Conservation (phyloP, 2,329 filamentous ascomycete genomes). For the Blastomyces gilchristii region DNA sequence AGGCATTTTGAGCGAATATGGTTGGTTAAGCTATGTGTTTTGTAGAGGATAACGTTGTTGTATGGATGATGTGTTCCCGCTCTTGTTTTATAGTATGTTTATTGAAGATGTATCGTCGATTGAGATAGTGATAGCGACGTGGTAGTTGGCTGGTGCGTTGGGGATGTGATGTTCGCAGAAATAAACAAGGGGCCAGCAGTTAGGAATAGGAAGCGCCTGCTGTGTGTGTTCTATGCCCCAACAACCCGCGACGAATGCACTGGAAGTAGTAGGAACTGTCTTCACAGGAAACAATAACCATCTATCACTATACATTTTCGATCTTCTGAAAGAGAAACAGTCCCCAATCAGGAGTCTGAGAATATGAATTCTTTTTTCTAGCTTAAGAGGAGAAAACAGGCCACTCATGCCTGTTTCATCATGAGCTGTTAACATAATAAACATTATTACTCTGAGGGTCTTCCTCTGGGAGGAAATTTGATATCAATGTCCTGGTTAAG, state of each 20-base stretch:
- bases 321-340: not conserved
- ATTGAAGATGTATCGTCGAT: not conserved
- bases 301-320: not conserved
- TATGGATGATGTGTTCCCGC: not conserved
- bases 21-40: not conserved
- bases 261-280: conserved; percentile 1
- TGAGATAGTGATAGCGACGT: not conserved
- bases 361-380: not conserved
- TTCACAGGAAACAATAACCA: not conserved
- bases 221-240: not conserved
- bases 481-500: not conserved
- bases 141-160: not conserved
- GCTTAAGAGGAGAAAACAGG: not conserved
- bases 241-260: not conserved
- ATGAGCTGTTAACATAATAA: not conserved
- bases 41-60: not conserved
- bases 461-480: not conserved
- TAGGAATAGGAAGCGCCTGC: not conserved
- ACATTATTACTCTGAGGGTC: not conserved
- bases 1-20: not conserved
- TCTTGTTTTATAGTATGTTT: too few species aligned
- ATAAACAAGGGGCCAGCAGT: not conserved
- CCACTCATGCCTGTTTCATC: not conserved
- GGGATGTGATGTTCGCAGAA: not conserved
- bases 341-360: not conserved